Conservation (phyloP, 768 basidiomycete species). For the Termitomyces sp. region DNA sequence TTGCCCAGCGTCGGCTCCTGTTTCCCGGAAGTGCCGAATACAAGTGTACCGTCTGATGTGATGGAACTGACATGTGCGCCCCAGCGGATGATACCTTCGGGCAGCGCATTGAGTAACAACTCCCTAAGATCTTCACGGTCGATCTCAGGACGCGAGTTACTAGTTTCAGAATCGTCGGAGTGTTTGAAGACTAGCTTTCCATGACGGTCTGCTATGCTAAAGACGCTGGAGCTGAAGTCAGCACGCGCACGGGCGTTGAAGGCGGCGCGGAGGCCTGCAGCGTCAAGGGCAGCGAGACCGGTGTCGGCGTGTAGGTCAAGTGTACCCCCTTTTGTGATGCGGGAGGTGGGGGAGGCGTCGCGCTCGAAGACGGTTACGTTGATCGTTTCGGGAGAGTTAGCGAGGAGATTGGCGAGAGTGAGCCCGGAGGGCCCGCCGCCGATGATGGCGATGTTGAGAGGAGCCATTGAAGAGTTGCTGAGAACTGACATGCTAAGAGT, state of each 20-base stretch:
- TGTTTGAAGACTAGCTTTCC: conserved; percentile 9
- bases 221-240: conserved; percentile 11
- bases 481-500: not conserved
- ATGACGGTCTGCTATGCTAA: conserved; percentile 13
- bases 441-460: conserved; percentile 16
- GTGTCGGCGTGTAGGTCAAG: conserved; percentile 24
- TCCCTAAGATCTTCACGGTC: conserved; percentile 20
- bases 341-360: conserved; percentile 15
- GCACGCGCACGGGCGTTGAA: conserved; percentile 18
- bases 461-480: not conserved
- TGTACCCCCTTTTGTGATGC: conserved; percentile 20
- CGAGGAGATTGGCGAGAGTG: conserved; percentile 21
- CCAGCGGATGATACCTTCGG: conserved; percentile 17
- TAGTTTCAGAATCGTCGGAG: not conserved
- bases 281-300: conserved; percentile 20
- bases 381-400: conserved; percentile 2
- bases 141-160: conserved; percentile 20
- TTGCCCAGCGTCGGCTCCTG: conserved; percentile 5
- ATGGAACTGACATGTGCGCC: conserved; percentile 15
- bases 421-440: conserved; percentile 23
- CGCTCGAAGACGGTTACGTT: conserved; percentile 19
- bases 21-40: conserved; percentile 10
- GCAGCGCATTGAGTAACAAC: conserved; percentile 22
- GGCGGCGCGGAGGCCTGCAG: conserved; percentile 19
- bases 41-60: conserved; percentile 1